Evolutionary conservation across 495 filamentous ascomycete genomes (phyloP).

Genomic region (Aspergillus nidulans): DNA sequence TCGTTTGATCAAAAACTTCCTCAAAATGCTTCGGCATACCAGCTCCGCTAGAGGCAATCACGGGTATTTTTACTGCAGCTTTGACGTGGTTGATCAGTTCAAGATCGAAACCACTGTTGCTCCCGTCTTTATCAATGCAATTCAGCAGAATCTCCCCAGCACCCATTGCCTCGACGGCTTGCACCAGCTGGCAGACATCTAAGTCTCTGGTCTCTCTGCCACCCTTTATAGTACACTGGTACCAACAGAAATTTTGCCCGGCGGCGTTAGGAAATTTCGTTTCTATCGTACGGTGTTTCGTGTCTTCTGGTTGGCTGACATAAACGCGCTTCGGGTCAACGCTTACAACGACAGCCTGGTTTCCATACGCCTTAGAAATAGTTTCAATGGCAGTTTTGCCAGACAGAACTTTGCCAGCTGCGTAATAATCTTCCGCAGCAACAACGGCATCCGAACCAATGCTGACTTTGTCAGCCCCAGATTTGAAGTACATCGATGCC

Average conservation of each 20-base stretch:
- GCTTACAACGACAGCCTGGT: slow-evolving; percentile 94
- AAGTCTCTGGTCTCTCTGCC: slow-evolving; percentile 87
- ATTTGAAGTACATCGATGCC: slow-evolving; percentile 95
- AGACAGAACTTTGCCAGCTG: slow-evolving; percentile 56
- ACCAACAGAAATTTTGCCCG: slow-evolving; percentile 88
- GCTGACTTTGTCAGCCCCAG: slow-evolving; percentile 96
- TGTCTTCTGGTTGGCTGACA: slow-evolving; percentile 65
- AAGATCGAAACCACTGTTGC: slow-evolving; percentile 90
- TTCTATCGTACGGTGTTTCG: slow-evolving; percentile 70
- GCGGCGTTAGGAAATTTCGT: slow-evolving; percentile 65
- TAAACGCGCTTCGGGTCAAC: slow-evolving; percentile 92
- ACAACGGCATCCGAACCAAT: slow-evolving; percentile 93
- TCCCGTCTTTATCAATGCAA: slow-evolving; percentile 96
- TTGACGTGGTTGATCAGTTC: slow-evolving; percentile 90
- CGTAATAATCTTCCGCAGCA: slow-evolving; percentile 86
- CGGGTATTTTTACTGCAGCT: slow-evolving; percentile 75
- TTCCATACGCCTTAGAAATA: slow-evolving; percentile 90
- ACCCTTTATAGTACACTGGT: slow-evolving; percentile 94
- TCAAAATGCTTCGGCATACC: slow-evolving; percentile 85
- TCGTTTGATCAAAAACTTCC: slow-evolving; percentile 82
- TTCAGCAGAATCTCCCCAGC: slow-evolving; percentile 92
- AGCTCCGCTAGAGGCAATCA: slow-evolving; percentile 92
- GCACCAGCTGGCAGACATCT: slow-evolving; percentile 80
- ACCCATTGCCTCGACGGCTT: slow-evolving; percentile 93
- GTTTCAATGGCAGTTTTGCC: slow-evolving; percentile 90